phyloP scores from a whole-genome alignment of 139 green algal genomes.

The Coelastrella sp. region DNA sequence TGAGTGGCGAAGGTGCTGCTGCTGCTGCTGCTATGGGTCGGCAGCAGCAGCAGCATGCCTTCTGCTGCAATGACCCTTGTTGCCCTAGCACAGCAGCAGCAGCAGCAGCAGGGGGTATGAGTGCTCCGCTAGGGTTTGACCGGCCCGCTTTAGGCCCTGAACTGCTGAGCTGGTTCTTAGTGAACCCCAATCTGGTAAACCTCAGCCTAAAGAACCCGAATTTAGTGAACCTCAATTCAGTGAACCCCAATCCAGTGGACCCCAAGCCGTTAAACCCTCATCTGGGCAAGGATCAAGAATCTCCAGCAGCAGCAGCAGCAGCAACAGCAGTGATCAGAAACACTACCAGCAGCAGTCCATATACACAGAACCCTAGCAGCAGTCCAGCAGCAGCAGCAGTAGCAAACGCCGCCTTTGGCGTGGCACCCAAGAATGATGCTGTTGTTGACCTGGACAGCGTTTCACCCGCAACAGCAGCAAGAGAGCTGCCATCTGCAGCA shows the following conservation, averaged over 20 bases:
- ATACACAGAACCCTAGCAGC: not conserved
- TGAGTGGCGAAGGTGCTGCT: no score
- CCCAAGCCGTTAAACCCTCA: not conserved
- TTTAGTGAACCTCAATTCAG: no score
- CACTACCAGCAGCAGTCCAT: not conserved
- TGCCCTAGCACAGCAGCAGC: conserved; percentile 25
- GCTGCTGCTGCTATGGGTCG: not conserved
- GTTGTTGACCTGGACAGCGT: not conserved
- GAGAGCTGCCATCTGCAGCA: not conserved
- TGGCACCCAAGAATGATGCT: not conserved
- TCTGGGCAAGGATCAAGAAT: not conserved
- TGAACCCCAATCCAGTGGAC: no score
- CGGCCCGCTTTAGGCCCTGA: not conserved
- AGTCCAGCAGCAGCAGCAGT: conserved; percentile 12
- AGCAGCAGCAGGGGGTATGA: not conserved
- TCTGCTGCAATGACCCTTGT: not conserved
- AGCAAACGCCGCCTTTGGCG: not conserved
- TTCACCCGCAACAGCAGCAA: not conserved
- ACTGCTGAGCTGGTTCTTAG: conserved; percentile 35
- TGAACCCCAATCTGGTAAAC: not conserved
- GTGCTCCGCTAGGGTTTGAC: not conserved
- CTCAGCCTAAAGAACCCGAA: no score
- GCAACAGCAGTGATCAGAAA: not conserved
- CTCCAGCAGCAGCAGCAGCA: conserved; percentile 5
- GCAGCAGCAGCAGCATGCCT: not conserved